Conservation (phyloP, 2,329 filamentous ascomycete genomes). For the Mariannaea elegans region DNA sequence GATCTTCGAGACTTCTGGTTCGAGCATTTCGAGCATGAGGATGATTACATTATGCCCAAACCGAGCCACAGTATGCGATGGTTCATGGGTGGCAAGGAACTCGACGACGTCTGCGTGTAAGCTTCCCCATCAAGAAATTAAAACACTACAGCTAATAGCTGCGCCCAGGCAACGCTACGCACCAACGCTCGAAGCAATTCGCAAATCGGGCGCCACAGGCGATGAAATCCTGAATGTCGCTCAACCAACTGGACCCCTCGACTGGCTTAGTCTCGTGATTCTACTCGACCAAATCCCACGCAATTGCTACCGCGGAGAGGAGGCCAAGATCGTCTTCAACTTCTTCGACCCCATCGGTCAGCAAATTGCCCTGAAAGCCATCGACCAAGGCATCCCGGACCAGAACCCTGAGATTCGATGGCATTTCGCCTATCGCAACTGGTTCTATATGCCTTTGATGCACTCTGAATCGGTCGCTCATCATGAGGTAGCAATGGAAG, state of each 20-base stretch:
- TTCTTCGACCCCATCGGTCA: constrained; percentile 65
- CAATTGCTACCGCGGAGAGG: constrained; percentile 65
- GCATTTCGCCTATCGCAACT: constrained; percentile 54
- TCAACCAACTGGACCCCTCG: constrained; percentile 39
- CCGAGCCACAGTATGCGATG: constrained; percentile 42
- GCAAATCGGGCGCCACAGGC: constrained; percentile 36
- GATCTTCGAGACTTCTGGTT: constrained; percentile 51
- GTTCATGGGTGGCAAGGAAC: constrained; percentile 46
- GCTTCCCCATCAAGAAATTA: constrained; percentile 9
- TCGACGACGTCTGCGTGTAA: constrained; percentile 49
- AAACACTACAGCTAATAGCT: neutral
- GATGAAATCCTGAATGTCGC: constrained; percentile 42
- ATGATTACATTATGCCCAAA: constrained; percentile 40
- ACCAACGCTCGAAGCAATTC: constrained; percentile 47
- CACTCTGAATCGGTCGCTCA: constrained; percentile 62
- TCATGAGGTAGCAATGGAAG: constrained; percentile 51
- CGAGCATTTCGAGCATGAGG: constrained; percentile 42
- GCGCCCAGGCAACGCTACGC: constrained; percentile 42
- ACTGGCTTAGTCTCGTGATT: constrained; percentile 61
- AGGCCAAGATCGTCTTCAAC: constrained; percentile 56
- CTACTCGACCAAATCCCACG: constrained; percentile 71
- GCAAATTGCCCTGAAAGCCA: constrained; percentile 51
- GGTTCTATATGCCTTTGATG: constrained; percentile 69
- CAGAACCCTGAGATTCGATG: constrained; percentile 42
- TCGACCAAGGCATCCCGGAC: constrained; percentile 45